phyloP scores from a whole-genome alignment of 2,329 filamentous ascomycete genomes.

The Aspergillus aculeatus region DNA sequence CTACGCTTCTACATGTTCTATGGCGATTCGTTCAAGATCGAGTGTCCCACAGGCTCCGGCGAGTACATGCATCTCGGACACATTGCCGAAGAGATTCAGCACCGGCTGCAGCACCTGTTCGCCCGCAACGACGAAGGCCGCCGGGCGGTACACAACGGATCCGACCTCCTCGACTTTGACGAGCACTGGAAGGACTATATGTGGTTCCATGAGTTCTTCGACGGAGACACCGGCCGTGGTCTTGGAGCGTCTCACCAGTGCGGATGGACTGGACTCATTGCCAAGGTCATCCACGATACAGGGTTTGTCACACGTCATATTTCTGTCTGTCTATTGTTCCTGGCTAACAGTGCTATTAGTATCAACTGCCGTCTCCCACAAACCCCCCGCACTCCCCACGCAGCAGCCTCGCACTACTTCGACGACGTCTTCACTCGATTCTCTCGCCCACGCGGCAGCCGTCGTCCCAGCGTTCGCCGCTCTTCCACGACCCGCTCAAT shows the following conservation, averaged over 20 bases:
- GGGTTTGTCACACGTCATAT: slow-evolving; percentile 62
- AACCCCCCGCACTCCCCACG: slow-evolving; percentile 82
- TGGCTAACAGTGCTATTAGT: slow-evolving; percentile 53
- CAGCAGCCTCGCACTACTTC: slow-evolving; percentile 88
- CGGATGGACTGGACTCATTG: slow-evolving; percentile 93
- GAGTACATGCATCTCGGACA: slow-evolving; percentile 95
- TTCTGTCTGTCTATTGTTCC: neutral
- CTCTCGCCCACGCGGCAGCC: slow-evolving; percentile 42
- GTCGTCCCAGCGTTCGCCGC: slow-evolving; percentile 63
- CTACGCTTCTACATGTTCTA: slow-evolving; percentile 97
- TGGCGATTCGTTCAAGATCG: slow-evolving; percentile 80
- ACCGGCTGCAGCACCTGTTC: slow-evolving; percentile 89
- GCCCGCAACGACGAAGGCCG: slow-evolving; percentile 79
- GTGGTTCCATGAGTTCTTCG: slow-evolving; percentile 98
- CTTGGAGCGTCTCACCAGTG: slow-evolving; percentile 92
- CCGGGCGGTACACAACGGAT: slow-evolving; percentile 82
- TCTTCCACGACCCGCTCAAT: slow-evolving; percentile 83
- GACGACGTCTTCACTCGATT: slow-evolving; percentile 76
- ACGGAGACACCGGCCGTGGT: slow-evolving; percentile 84
- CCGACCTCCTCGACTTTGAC: slow-evolving; percentile 84
- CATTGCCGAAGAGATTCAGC: slow-evolving; percentile 91
- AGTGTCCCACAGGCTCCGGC: slow-evolving; percentile 90
- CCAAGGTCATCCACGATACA: slow-evolving; percentile 96
- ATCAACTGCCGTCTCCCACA: slow-evolving; percentile 88
- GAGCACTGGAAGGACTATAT: slow-evolving; percentile 89